Conservation (phyloP, 2,329 filamentous ascomycete species). For the Hymenoscyphus scutula region DNA sequence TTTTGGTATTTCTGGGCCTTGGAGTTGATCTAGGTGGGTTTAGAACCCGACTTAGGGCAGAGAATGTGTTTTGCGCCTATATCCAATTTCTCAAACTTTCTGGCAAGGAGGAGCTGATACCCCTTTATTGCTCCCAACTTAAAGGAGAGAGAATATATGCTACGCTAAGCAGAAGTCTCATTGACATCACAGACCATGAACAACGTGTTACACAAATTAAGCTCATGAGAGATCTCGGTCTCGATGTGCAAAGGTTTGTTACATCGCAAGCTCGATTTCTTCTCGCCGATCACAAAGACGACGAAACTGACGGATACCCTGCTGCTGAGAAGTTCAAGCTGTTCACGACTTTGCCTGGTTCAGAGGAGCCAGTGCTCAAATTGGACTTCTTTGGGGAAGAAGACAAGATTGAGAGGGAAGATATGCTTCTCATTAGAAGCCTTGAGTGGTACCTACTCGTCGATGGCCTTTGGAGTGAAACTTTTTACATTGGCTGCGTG, state of each 20-base stretch:
- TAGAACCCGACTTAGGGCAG: constrained; percentile 42
- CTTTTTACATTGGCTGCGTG: constrained; percentile 65
- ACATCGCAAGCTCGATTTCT: constrained; percentile 60
- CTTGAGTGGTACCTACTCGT: constrained; percentile 83
- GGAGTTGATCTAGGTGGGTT: constrained; percentile 46
- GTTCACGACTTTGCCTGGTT: constrained; percentile 41
- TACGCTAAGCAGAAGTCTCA: constrained; percentile 73
- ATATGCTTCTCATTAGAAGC: constrained; percentile 71
- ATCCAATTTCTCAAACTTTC: constrained; percentile 73
- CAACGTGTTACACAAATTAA: constrained; percentile 68
- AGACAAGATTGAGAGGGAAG: constrained; percentile 59
- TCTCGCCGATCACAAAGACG: constrained; percentile 49
- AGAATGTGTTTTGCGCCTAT: constrained; percentile 79
- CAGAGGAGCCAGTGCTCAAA: constrained; percentile 55
- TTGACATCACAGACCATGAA: constrained; percentile 64
- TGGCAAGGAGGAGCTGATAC: constrained; percentile 74
- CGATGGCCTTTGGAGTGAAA: constrained; percentile 67
- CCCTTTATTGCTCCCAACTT: constrained; percentile 83
- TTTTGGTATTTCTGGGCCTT: constrained; percentile 64
- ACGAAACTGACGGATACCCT: constrained; percentile 35
- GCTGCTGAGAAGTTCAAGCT: constrained; percentile 50
- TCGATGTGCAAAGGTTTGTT: constrained; percentile 74
- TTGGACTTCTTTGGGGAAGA: constrained; percentile 66
- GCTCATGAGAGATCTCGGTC: constrained; percentile 70
- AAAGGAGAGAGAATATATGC: constrained; percentile 62